Conservation (phyloP, 495 filamentous ascomycete species). For the Aspergillus ostianus region DNA sequence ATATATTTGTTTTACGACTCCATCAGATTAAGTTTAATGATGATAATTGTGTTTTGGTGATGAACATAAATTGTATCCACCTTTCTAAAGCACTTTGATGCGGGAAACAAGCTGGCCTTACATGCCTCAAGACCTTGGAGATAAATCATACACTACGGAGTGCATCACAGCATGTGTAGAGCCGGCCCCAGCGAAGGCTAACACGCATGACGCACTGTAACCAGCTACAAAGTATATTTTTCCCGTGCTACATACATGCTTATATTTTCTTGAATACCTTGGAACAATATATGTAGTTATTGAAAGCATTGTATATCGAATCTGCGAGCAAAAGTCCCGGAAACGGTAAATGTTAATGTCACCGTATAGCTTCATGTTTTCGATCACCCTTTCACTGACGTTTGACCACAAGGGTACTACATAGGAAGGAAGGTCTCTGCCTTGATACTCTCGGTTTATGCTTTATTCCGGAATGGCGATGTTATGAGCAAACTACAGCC, state of each 20-base stretch:
- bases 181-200: not conserved
- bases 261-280: not conserved
- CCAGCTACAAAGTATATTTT: not conserved
- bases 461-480: too few species aligned
- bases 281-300: not conserved
- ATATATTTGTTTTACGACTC: not conserved
- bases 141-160: not conserved
- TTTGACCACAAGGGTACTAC: too few species aligned
- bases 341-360: not conserved
- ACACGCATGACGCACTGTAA: not conserved
- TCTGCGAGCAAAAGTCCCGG: not conserved
- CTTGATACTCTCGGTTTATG: too few species aligned
- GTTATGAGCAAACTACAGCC: too few species aligned
- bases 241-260: not conserved
- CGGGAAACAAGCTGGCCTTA: not conserved
- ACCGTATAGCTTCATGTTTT: too few species aligned
- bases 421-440: too few species aligned
- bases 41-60: too few species aligned
- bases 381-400: too few species aligned
- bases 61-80: too few species aligned
- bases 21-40: too few species aligned
- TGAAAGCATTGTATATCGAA: not conserved
- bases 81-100: too few species aligned
- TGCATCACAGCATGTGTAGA: not conserved
- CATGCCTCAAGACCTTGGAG: not conserved